A percentile compares a stretch with the other conserved stretches of the same genome.
These are phyloP conservation scores for Phylloporus sp. DNA, from an alignment of 768 basidiomycete genomes.

Conservation along the genomic window DNA sequence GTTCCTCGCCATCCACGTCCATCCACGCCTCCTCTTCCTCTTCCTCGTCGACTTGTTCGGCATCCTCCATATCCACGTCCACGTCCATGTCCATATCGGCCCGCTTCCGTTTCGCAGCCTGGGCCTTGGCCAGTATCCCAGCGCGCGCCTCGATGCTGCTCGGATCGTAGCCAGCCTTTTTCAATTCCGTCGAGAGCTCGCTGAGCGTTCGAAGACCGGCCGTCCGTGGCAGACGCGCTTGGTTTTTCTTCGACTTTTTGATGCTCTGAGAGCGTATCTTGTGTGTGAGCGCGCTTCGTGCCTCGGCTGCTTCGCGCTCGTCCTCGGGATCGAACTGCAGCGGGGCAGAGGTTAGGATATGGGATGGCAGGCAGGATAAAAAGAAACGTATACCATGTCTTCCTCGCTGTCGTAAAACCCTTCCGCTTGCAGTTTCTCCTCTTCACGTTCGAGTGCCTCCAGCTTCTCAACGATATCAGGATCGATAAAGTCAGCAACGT, in stretches of 20 bases:
- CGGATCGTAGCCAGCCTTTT: slow-evolving; percentile 87
- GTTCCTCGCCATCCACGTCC: slow-evolving; percentile 49
- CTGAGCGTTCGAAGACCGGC: slow-evolving; percentile 58
- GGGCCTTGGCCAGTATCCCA: slow-evolving; percentile 68
- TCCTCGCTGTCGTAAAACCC: slow-evolving; percentile 93
- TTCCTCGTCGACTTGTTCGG: slow-evolving; percentile 30
- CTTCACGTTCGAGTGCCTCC: slow-evolving; percentile 94
- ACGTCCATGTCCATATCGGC: slow-evolving; percentile 49
- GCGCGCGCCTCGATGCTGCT: slow-evolving; percentile 87
- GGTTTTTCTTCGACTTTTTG: slow-evolving; percentile 89
- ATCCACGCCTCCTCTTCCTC: slow-evolving; percentile 48
- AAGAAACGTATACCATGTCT: slow-evolving; percentile 66
- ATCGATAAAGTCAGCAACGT: slow-evolving; percentile 97
- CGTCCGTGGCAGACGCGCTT: slow-evolving; percentile 70
- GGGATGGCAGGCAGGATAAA: neutral
- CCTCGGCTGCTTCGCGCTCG: slow-evolving; percentile 69
- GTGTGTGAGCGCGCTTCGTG: slow-evolving; percentile 52
- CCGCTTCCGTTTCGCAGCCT: slow-evolving; percentile 58
- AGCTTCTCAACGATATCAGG: slow-evolving; percentile 96
- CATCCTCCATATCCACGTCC: slow-evolving; percentile 62
- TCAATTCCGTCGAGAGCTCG: slow-evolving; percentile 76
- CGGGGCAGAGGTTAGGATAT: neutral
- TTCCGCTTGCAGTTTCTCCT: slow-evolving; percentile 88
- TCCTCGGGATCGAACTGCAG: slow-evolving; percentile 58
- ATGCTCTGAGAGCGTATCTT: slow-evolving; percentile 68